Percentiles rank a stretch among this genome's conserved stretches.
Evolutionary conservation across 2,329 filamentous ascomycete genomes (phyloP).

Genomic region (Colletotrichum endophyticum): DNA sequence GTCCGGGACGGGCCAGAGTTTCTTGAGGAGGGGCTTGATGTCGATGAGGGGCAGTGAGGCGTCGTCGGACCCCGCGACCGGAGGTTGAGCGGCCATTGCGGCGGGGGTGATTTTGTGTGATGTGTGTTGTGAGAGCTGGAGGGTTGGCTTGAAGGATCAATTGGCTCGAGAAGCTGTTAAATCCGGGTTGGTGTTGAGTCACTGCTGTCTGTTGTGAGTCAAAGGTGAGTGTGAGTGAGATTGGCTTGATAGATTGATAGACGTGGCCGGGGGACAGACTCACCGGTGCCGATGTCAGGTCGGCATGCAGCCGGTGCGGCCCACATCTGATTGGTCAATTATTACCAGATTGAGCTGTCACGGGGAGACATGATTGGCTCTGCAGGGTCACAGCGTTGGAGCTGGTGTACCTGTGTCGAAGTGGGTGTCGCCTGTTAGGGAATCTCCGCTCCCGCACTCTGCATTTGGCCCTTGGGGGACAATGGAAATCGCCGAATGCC

Average conservation of each 20-base stretch:
- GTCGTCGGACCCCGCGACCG: constrained; percentile 29
- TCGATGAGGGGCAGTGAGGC: constrained; percentile 43
- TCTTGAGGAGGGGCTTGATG: constrained; percentile 75
- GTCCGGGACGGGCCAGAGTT: constrained; percentile 67
- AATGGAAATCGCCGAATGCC: not conserved
- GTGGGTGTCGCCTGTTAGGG: constrained; percentile 6
- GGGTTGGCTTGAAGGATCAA: not conserved
- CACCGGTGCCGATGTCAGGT: not conserved
- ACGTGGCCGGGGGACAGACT: not conserved
- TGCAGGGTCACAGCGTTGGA: not conserved
- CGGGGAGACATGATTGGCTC: constrained; percentile 1
- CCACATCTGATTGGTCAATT: constrained; percentile 16
- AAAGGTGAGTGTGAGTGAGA: not conserved
- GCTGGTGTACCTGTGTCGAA: not conserved
- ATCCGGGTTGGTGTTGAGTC: not conserved
- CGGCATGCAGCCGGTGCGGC: not conserved
- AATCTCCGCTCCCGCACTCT: constrained; percentile 14
- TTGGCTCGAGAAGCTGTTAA: not conserved
- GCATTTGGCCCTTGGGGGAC: not conserved
- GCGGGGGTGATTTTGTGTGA: not conserved
- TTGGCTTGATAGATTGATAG: not conserved
- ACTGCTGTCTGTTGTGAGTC: constrained; percentile 8
- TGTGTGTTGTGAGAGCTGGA: not conserved
- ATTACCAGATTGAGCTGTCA: constrained; percentile 7
- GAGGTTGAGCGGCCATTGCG: constrained; percentile 35